Percentiles rank a stretch among this genome's conserved stretches.
These are phyloP conservation scores for Aphanomyces astaci DNA, from an alignment of 352 stramenopile genomes.

Conservation along the genomic window DNA sequence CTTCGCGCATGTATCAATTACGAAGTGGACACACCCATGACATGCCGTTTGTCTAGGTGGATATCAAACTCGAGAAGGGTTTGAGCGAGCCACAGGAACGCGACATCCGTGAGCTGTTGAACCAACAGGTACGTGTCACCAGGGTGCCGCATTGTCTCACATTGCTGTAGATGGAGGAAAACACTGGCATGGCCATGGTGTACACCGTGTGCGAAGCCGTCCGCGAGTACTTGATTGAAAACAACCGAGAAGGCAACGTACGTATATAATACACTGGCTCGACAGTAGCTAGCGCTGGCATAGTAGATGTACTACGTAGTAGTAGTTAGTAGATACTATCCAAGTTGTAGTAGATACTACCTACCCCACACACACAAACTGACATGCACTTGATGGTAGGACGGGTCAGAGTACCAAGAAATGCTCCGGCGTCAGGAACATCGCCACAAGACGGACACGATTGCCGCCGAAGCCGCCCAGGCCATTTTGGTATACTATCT, in stretches of 20 bases:
- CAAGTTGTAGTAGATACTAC: no score
- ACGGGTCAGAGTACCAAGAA: constrained; percentile 82
- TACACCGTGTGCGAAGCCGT: constrained; percentile 78
- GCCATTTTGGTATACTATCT: constrained; percentile 22
- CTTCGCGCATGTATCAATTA: neutral
- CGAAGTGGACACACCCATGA: neutral
- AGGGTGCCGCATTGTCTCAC: neutral
- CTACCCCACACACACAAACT: no score
- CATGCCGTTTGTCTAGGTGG: constrained; percentile 36
- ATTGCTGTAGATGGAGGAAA: constrained; percentile 42
- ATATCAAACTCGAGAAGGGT: constrained; percentile 69
- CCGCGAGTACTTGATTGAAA: constrained; percentile 80
- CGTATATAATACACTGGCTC: no score
- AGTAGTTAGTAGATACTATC: no score
- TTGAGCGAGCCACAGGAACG: constrained; percentile 70
- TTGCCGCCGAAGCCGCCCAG: constrained; percentile 43
- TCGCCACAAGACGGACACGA: constrained; percentile 72
- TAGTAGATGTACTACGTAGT: no score
- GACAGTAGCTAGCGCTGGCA: no score
- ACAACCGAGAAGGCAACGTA: constrained; percentile 81
- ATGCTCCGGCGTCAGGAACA: constrained; percentile 79
- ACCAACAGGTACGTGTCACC: constrained; percentile 32
- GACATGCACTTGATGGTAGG: constrained; percentile 31
- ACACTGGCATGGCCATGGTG: constrained; percentile 83
- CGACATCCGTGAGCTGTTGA: constrained; percentile 59